Conservation (phyloP, 2,329 filamentous ascomycete genomes). For the Hypoxylon sp. region DNA sequence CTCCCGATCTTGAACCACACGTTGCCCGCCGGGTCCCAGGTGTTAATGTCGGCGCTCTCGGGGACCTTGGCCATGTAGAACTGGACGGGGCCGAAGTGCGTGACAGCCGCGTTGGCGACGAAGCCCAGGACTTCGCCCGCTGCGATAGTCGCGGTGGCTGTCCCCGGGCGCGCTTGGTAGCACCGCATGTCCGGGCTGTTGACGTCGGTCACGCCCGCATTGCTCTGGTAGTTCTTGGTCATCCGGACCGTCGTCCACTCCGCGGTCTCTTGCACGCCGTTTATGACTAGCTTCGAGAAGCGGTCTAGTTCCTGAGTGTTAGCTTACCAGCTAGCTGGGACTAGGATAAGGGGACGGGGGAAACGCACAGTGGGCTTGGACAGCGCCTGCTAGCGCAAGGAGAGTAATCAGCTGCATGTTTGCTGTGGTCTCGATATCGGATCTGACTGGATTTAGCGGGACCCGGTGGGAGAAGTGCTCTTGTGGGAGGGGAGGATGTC, state of each 20-base stretch:
- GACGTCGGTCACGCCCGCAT: slow-evolving; percentile 54
- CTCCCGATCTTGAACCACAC: slow-evolving; percentile 56
- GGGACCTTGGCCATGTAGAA: slow-evolving; percentile 56
- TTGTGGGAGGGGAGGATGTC: slow-evolving; percentile 1
- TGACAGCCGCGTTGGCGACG: slow-evolving; percentile 51
- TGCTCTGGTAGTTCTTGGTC: slow-evolving; percentile 57
- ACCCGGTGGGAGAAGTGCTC: slow-evolving; percentile 20
- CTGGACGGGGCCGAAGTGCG: slow-evolving; percentile 54
- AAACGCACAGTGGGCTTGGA: slow-evolving; percentile 38
- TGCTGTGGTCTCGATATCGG: neutral
- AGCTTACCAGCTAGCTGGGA: neutral
- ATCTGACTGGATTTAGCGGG: neutral
- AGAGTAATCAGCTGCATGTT: slow-evolving; percentile 38
- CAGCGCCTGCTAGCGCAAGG: slow-evolving; percentile 37
- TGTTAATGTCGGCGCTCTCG: slow-evolving; percentile 52
- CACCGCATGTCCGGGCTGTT: slow-evolving; percentile 54
- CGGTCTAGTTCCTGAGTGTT: slow-evolving; percentile 46
- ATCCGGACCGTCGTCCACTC: slow-evolving; percentile 52
- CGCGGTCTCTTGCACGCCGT: slow-evolving; percentile 47
- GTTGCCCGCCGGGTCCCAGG: slow-evolving; percentile 54
- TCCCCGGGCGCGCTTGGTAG: slow-evolving; percentile 51
- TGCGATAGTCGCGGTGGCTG: slow-evolving; percentile 47
- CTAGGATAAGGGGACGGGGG: neutral
- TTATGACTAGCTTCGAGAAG: slow-evolving; percentile 52
- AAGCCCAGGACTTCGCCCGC: slow-evolving; percentile 53